Evolutionary conservation across 2,329 filamentous ascomycete genomes (phyloP), one percentile per base, ranked within the genome.

Genomic region (Fusarium verrucosum): DNA sequence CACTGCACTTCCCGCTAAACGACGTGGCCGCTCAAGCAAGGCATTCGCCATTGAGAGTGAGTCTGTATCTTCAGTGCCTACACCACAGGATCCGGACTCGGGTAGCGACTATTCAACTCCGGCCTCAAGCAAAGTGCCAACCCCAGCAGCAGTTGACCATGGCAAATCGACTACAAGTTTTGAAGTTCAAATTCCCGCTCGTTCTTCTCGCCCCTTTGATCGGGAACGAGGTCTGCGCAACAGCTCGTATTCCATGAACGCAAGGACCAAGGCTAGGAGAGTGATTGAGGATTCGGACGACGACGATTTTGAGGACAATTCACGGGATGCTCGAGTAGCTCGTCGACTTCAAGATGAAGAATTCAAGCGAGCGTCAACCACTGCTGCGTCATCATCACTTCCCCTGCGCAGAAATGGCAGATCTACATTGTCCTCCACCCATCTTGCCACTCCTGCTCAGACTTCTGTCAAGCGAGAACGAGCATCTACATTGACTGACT

Each of bases 181-280:
- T 5, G 73, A 78, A 62, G 70, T 78, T 10, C 73, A 62, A 7
- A 51, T 74, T 22, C 74, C 73, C 20, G 58, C 64, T 3, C 64
- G 56, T 41, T 58, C 70, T 38, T 49, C 43, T 7, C 54, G 56
- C 10, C 57, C 50, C 16, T 10, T 26, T n/a, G 72, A 74, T 20
- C 68, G 66, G 20, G 75, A 78, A 25, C 66, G 72, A n/a, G 69
- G 67, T 13, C 44, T 76, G 14, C 70, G 74, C 16, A 70, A 69
- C 10, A 87, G 82, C 75, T 76, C 82, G 45, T 84, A 80, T 60
- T 78, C 83, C 3, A 73, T 86, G 69, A 77, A 76, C 11, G n/a
- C 77, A 77, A 83, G 62, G 72, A 77, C 50, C 83, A 85, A 74
- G 75, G 80, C 44, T 60, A 78, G 51, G 72, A 51, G 35, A 4